These are phyloP conservation scores for Gloeopeniophorella convolvens DNA, from an alignment of 768 basidiomycete species.

Conservation along the genomic window DNA sequence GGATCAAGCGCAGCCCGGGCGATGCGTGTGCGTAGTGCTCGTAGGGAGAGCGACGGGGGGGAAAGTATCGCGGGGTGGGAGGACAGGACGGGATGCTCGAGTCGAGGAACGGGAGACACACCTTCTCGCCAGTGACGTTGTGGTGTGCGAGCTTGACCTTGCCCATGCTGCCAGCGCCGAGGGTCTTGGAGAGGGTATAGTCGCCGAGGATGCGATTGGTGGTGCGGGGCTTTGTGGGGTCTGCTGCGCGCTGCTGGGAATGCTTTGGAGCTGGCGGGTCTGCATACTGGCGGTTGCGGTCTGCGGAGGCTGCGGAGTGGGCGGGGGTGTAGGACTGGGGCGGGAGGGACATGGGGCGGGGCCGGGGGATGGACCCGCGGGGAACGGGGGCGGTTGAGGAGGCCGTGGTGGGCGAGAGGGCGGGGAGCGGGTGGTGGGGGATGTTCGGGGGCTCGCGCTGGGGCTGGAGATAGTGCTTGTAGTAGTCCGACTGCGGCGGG, in stretches of 20 bases:
- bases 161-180: slow-evolving; percentile 98
- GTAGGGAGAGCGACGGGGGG: slow-evolving; percentile 56
- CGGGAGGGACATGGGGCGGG: slow-evolving; percentile 71
- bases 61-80: slow-evolving; percentile 97
- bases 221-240: slow-evolving; percentile 25
- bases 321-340: slow-evolving; percentile 44
- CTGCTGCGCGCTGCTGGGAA: slow-evolving; percentile 19
- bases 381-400: slow-evolving; percentile 16
- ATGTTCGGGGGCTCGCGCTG: slow-evolving; percentile 26
- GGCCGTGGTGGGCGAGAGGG: slow-evolving; percentile 4
- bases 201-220: slow-evolving; percentile 72
- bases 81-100: slow-evolving; percentile 32
- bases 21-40: slow-evolving; percentile 43
- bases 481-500: background rate
- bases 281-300: slow-evolving; percentile 22
- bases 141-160: slow-evolving; percentile 96
- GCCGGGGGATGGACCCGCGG: slow-evolving; percentile 29
- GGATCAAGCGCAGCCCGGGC: slow-evolving; percentile 48
- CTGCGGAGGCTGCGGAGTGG: slow-evolving; percentile 24
- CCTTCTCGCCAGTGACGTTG: slow-evolving; percentile 87
- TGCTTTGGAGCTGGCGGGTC: slow-evolving; percentile 20
- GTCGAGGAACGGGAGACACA: slow-evolving; percentile 32
- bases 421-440: slow-evolving; percentile 29
- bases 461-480: slow-evolving; percentile 12
- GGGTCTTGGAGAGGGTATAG: slow-evolving; percentile 93